These are phyloP conservation scores for Fusarium mexicanum DNA, from an alignment of 2,329 filamentous ascomycete species.

Conservation along the genomic window DNA sequence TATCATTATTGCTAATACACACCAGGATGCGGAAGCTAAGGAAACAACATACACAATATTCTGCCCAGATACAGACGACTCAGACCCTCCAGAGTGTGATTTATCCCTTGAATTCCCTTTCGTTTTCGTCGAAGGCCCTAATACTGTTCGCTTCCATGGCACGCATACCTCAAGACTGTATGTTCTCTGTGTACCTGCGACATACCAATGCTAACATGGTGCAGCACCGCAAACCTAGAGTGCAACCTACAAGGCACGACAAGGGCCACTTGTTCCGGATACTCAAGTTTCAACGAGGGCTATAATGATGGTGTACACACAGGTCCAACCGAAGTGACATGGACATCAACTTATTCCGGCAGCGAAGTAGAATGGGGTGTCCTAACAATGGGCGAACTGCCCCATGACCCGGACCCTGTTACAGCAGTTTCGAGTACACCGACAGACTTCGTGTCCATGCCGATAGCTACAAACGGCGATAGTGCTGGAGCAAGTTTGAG, in stretches of 20 bases:
- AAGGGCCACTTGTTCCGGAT: constrained; percentile 59
- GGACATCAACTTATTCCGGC: constrained; percentile 57
- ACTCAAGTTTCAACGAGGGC: constrained; percentile 55
- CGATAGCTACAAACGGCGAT: constrained; percentile 24
- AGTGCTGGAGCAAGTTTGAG: neutral
- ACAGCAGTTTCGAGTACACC: constrained; percentile 37
- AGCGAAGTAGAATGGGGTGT: constrained; percentile 56
- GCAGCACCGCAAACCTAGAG: constrained; percentile 56
- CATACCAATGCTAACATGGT: constrained; percentile 1
- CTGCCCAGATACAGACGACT: constrained; percentile 53
- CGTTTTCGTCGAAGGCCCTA: constrained; percentile 56
- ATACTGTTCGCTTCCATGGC: constrained; percentile 56
- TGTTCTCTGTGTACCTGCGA: constrained; percentile 13
- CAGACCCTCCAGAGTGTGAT: constrained; percentile 54
- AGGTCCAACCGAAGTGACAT: constrained; percentile 56
- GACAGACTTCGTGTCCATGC: constrained; percentile 24
- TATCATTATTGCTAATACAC: neutral
- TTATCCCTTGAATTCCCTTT: constrained; percentile 59
- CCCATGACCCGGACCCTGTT: constrained; percentile 43
- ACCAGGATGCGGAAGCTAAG: constrained; percentile 42
- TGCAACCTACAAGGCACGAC: constrained; percentile 56
- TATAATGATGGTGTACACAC: constrained; percentile 52
- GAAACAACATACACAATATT: constrained; percentile 61
- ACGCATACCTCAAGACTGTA: constrained; percentile 56
- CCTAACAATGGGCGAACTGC: constrained; percentile 54